Percentiles rank a stretch among this genome's conserved stretches.
Conservation (phyloP, 768 basidiomycete genomes). For the Psilocybe cubensis region DNA sequence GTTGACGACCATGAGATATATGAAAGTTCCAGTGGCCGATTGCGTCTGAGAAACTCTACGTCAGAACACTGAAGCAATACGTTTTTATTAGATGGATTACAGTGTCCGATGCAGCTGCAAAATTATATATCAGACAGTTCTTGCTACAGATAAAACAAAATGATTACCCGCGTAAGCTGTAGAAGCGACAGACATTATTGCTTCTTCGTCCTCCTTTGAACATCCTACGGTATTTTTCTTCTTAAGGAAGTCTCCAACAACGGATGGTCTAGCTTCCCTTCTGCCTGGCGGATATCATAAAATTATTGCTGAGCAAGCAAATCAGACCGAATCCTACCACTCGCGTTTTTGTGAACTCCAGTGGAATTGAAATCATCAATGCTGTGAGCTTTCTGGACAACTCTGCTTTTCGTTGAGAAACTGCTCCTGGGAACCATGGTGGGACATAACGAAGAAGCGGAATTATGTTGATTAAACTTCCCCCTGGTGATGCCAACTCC, state of each 20-base stretch:
- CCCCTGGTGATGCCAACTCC: constrained; percentile 1
- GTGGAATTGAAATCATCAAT: constrained; percentile 6
- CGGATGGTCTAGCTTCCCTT: not conserved
- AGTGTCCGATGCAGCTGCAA: not conserved
- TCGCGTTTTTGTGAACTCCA: constrained; percentile 9
- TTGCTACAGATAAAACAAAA: not conserved
- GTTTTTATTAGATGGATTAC: not conserved
- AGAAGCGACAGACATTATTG: not conserved
- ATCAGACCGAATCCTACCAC: constrained; percentile 14
- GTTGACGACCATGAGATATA: constrained; percentile 31
- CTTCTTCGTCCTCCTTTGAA: not conserved
- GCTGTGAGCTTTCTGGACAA: not conserved
- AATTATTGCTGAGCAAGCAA: too few relatives aligned
- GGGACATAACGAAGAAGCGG: constrained; percentile 18
- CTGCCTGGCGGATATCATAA: too few relatives aligned
- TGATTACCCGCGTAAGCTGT: not conserved
- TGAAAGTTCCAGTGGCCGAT: constrained; percentile 19
- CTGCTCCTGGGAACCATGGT: constrained; percentile 15
- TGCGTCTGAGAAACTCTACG: constrained; percentile 4
- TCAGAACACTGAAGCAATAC: too few relatives aligned
- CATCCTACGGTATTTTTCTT: not conserved
- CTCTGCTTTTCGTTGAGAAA: not conserved
- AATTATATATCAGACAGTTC: too few relatives aligned
- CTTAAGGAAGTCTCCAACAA: not conserved
- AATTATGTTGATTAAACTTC: constrained; percentile 11